Conservation (phyloP, 2,329 filamentous ascomycete genomes). For the Chaetoscypha palmicola region DNA sequence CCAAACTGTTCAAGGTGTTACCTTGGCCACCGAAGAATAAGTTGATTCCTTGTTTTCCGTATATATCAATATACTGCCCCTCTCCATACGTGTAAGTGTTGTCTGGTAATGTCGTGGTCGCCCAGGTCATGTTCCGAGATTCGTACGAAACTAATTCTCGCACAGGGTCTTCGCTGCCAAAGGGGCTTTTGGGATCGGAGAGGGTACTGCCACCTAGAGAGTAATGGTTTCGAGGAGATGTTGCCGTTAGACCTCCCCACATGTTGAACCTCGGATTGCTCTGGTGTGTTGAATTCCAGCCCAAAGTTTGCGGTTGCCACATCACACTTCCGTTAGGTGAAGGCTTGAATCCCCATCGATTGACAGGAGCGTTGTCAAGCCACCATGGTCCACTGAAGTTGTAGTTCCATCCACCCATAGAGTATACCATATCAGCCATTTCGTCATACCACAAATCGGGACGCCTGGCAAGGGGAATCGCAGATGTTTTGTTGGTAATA, state of each 20-base stretch:
- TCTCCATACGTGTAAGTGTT: neutral
- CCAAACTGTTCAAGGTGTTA: neutral
- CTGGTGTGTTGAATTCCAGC: neutral
- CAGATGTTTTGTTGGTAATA: neutral
- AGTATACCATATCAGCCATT: slow-evolving; percentile 8
- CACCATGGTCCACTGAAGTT: neutral
- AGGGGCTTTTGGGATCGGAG: neutral
- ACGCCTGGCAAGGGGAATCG: neutral
- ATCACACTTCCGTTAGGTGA: neutral
- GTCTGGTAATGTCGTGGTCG: neutral
- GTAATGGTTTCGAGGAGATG: neutral
- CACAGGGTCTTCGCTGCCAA: neutral
- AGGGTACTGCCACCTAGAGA: neutral
- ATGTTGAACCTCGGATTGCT: neutral
- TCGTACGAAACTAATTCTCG: neutral
- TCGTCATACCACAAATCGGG: slow-evolving; percentile 11
- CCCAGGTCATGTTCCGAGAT: neutral
- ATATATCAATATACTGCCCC: neutral
- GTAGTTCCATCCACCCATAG: slow-evolving; percentile 7
- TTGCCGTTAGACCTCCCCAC: neutral
- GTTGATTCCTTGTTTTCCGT: neutral
- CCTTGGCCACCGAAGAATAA: neutral
- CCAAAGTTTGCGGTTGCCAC: neutral
- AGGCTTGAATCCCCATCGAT: neutral
- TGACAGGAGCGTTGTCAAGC: neutral